Conservation (phyloP, 345 rosid species). For the Reutealis trisperma region DNA sequence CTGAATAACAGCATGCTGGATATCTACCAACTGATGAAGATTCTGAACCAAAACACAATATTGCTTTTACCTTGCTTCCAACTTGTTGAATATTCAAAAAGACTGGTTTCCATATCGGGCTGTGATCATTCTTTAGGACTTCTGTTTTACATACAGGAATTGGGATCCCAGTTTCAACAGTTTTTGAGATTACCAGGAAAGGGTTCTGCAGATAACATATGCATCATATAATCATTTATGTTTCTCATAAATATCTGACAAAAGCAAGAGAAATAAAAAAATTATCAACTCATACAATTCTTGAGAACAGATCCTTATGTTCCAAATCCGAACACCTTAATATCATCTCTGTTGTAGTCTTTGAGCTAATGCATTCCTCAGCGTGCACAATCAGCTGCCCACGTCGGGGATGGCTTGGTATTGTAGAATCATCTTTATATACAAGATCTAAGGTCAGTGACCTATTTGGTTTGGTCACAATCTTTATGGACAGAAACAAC, state of each 20-base stretch:
- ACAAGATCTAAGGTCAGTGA: constrained; percentile 56
- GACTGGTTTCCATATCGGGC: constrained; percentile 76
- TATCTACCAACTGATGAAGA: constrained; percentile 8
- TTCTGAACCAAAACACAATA: not conserved
- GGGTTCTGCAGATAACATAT: constrained; percentile 62
- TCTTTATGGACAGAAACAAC: constrained; percentile 36
- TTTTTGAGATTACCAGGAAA: constrained; percentile 82
- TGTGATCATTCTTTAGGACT: constrained; percentile 71
- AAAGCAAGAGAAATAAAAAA: constrained; percentile 18
- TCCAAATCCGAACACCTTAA: constrained; percentile 82
- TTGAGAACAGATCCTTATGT: constrained; percentile 73
- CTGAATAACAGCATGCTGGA: not conserved
- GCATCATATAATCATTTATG: constrained; percentile 12
- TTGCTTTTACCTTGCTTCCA: constrained; percentile 73
- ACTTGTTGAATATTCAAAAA: constrained; percentile 80
- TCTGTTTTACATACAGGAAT: constrained; percentile 91
- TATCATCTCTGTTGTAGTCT: constrained; percentile 63
- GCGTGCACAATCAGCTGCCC: constrained; percentile 80
- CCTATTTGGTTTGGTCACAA: constrained; percentile 51
- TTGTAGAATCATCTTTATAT: constrained; percentile 47
- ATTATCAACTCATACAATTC: constrained; percentile 58
- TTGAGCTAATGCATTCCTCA: constrained; percentile 81
- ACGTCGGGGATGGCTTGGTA: constrained; percentile 37
- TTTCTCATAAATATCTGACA: constrained; percentile 8
- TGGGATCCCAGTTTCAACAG: constrained; percentile 54